Percentiles rank a stretch among this genome's conserved stretches.
Conservation (phyloP, 345 rosid species). For the Dipteronia dyeriana region DNA sequence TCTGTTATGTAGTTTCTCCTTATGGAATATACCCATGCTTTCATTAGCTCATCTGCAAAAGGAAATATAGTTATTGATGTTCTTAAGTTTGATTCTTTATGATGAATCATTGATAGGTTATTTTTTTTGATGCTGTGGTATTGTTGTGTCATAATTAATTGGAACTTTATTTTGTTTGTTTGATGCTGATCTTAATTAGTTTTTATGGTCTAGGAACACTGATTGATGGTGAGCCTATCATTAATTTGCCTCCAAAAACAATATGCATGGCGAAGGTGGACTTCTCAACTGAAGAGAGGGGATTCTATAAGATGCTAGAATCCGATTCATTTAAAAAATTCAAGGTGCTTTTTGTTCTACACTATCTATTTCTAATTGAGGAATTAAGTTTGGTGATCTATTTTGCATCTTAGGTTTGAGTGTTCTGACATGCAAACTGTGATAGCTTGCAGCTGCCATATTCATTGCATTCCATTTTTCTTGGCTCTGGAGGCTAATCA, state of each 20-base stretch:
- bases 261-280: constrained; percentile 63
- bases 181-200: constrained; percentile 26
- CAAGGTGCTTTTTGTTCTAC: constrained; percentile 51
- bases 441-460: background rate
- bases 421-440: background rate
- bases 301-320: constrained; percentile 82
- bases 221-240: constrained; percentile 87
- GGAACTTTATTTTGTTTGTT: constrained; percentile 18
- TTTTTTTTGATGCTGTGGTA: constrained; percentile 4
- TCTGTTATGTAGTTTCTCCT: background rate
- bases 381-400: constrained; percentile 1
- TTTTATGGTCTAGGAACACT: constrained; percentile 60
- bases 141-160: constrained; percentile 18
- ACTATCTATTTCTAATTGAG: background rate
- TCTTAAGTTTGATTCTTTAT: background rate
- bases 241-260: constrained; percentile 78
- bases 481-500: background rate
- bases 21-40: constrained; percentile 4
- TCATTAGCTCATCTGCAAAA: background rate
- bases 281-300: constrained; percentile 81
- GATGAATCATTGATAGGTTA: background rate
- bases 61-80: background rate
- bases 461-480: background rate
- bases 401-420: constrained; percentile 1
- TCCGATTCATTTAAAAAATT: constrained; percentile 77